phyloP scores from a whole-genome alignment of 164 flowering plant genomes.

The Santalum album region DNA sequence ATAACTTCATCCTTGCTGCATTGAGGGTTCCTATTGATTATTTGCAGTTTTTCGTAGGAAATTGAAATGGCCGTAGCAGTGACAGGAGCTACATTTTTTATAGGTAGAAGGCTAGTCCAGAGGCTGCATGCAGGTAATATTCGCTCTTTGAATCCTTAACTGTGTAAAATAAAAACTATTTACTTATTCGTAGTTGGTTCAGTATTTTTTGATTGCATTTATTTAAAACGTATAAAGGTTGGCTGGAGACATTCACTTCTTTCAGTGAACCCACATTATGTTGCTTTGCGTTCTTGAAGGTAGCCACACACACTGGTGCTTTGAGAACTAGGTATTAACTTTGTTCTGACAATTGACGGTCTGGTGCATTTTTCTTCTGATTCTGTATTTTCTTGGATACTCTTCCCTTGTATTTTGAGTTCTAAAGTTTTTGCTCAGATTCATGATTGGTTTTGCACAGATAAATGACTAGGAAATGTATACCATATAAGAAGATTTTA shows the following conservation, averaged over 20 bases:
- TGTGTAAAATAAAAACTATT: neutral
- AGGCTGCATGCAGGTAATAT: constrained; percentile 72
- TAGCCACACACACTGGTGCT: too few relatives aligned
- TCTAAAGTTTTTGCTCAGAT: too few relatives aligned
- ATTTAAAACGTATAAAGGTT: neutral
- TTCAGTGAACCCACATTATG: neutral
- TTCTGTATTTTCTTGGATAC: too few relatives aligned
- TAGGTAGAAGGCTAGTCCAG: constrained; percentile 82
- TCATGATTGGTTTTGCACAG: too few relatives aligned
- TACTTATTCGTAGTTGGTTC: too few relatives aligned
- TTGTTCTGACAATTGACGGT: too few relatives aligned
- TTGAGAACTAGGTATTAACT: too few relatives aligned
- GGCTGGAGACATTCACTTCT: neutral
- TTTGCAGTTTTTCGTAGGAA: constrained; percentile 27
- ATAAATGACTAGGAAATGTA: too few relatives aligned
- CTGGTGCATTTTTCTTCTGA: too few relatives aligned
- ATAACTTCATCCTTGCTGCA: neutral
- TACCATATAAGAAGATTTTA: too few relatives aligned
- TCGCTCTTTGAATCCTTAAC: neutral
- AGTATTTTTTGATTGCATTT: too few relatives aligned
- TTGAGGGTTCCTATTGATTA: constrained; percentile 9
- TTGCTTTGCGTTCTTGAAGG: neutral
- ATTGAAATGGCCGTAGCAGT: constrained; percentile 64
- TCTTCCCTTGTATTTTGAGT: too few relatives aligned
- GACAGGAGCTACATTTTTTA: constrained; percentile 94